phyloP scores from a whole-genome alignment of 305 asterid species.

The Solanum aculeatissimum region DNA sequence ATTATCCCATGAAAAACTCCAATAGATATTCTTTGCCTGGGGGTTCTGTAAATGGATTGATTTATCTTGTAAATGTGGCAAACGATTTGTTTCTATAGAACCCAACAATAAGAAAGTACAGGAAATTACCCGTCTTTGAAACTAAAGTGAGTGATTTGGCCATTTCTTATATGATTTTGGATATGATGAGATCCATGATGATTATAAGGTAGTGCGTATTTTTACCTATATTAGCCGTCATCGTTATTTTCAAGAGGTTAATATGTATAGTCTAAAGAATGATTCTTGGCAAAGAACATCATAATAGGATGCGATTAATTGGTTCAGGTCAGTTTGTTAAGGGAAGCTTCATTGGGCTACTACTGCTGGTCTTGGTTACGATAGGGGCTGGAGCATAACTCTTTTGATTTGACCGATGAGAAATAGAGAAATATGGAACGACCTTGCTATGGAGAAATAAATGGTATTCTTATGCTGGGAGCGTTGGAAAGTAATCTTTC shows the following conservation, averaged over 20 bases:
- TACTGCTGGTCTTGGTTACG: not conserved
- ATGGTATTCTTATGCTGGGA: not conserved
- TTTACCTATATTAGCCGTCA: not conserved
- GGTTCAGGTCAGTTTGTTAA: not conserved
- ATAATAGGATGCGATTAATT: not conserved
- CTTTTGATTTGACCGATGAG: not conserved
- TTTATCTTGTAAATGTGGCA: not conserved
- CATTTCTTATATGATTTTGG: not conserved
- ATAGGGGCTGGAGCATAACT: not conserved
- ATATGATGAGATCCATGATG: not conserved
- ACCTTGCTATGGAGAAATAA: not conserved
- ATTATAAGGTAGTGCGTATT: not conserved
- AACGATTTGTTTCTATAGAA: not conserved
- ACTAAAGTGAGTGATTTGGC: not conserved
- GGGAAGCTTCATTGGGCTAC: not conserved
- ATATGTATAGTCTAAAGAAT: not conserved
- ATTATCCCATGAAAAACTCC: not conserved
- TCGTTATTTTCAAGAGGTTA: not conserved
- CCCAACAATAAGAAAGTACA: not conserved
- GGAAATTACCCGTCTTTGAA: not conserved
- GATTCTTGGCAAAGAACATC: not conserved
- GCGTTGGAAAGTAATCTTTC: not conserved
- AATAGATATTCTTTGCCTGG: not conserved
- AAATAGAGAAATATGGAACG: not conserved
- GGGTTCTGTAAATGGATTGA: not conserved